phyloP scores from a whole-genome alignment of 495 filamentous ascomycete species.

The Talaromyces proteolyticus region DNA sequence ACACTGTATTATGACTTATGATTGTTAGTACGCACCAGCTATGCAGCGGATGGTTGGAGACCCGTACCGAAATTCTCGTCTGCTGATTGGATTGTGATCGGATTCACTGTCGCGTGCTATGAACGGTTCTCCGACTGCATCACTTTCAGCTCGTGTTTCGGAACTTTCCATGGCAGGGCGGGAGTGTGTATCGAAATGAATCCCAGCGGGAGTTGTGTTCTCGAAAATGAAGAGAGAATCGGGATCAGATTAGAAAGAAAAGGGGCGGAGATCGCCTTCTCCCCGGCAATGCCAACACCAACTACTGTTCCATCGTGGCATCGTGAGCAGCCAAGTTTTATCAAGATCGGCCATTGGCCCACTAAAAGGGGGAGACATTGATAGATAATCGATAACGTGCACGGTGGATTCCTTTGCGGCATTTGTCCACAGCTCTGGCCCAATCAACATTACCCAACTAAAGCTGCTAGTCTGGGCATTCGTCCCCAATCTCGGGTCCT shows the following conservation, averaged over 20 bases:
- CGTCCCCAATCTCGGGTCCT: not conserved
- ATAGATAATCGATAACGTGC: not conserved
- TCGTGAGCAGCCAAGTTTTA: not conserved
- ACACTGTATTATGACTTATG: not conserved
- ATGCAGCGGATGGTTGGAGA: not conserved
- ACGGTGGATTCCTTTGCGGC: not conserved
- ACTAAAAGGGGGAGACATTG: not conserved
- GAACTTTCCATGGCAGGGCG: not conserved
- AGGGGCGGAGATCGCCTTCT: not conserved
- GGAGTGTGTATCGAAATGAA: too few species aligned
- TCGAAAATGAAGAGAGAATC: too few species aligned
- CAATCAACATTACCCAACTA: too few species aligned
- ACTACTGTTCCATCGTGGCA: not conserved
- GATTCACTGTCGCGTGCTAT: not conserved
- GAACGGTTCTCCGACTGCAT: not conserved
- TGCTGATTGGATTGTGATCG: not conserved
- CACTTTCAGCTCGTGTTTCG: not conserved
- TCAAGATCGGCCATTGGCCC: not conserved
- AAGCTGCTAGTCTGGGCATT: too few species aligned
- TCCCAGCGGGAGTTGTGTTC: not conserved
- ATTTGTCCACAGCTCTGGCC: not conserved
- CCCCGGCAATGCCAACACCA: not conserved
- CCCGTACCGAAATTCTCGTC: not conserved
- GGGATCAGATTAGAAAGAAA: not conserved
- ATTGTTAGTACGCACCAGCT: not conserved